Evolutionary conservation across 306 rosid species (phyloP).

Genomic region (Gynostemma pentaphyllum): DNA sequence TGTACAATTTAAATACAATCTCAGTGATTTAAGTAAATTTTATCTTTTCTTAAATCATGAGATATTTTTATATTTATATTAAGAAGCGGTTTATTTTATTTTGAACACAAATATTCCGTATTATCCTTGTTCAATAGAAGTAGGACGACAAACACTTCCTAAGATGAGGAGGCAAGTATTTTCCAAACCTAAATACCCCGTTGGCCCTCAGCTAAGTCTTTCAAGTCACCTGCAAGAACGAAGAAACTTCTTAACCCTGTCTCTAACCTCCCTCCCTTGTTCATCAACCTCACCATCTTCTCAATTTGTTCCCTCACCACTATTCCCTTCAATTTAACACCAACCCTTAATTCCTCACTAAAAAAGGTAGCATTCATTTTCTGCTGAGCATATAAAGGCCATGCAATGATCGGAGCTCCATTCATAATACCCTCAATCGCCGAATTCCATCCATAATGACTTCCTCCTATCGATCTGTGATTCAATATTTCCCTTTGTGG

Average conservation of each 20-base stretch:
- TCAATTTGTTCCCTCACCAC: slow-evolving; percentile 32
- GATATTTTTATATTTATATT: too few species aligned
- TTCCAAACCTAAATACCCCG: too few species aligned
- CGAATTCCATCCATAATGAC: slow-evolving; percentile 52
- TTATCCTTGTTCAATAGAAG: too few species aligned
- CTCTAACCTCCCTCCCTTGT: slow-evolving; percentile 5
- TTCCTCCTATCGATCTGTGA: slow-evolving; percentile 32
- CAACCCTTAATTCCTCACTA: slow-evolving; percentile 35
- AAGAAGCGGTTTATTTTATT: too few species aligned
- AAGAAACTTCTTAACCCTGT: slow-evolving; percentile 13
- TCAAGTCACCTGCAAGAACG: slow-evolving; percentile 3
- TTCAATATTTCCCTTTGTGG: slow-evolving; percentile 26
- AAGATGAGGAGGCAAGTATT: too few species aligned
- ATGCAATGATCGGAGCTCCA: slow-evolving; percentile 37
- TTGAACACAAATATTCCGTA: too few species aligned
- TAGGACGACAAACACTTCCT: too few species aligned
- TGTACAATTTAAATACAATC: too few species aligned
- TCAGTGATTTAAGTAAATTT: too few species aligned
- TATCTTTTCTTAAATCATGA: too few species aligned
- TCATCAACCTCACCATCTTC: slow-evolving; percentile 12
- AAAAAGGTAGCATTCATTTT: slow-evolving; percentile 35
- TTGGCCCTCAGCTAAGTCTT: too few species aligned
- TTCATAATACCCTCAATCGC: slow-evolving; percentile 30
- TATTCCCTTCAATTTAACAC: slow-evolving; percentile 17
- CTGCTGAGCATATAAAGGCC: slow-evolving; percentile 60